Percentiles rank a stretch among this genome's conserved stretches.
These are phyloP conservation scores for Tuber melanosporum DNA, from an alignment of 495 filamentous ascomycete genomes.

Conservation along the genomic window DNA sequence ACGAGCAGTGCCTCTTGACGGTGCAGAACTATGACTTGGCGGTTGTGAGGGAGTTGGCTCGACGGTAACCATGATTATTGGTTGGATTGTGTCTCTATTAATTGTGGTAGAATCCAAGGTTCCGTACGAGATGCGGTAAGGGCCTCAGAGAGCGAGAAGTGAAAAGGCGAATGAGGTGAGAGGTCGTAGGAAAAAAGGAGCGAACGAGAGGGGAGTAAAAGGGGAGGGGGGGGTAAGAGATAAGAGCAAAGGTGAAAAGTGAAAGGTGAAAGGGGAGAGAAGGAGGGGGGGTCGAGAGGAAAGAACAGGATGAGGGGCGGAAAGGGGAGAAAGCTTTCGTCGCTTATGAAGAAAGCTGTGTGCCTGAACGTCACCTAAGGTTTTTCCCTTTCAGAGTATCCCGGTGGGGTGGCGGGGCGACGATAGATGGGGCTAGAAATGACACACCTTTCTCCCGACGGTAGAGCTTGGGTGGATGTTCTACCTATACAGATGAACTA, in stretches of 20 bases:
- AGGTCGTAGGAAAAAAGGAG: not conserved
- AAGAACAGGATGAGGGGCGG: not conserved
- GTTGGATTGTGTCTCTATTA: slow-evolving; percentile 3
- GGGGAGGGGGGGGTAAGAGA: not conserved
- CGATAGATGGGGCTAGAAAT: not conserved
- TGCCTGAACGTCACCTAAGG: not conserved
- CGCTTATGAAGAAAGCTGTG: not conserved
- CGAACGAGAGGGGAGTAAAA: not conserved
- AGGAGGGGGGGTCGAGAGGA: not conserved
- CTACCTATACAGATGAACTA: not conserved
- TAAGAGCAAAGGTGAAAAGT: not conserved
- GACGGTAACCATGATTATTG: slow-evolving; percentile 21
- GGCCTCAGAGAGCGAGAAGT: not conserved
- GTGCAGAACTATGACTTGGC: not conserved
- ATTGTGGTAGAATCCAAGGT: slow-evolving; percentile 14
- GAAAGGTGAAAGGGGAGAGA: not conserved
- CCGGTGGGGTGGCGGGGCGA: slow-evolving; percentile 3
- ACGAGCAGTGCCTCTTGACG: slow-evolving; percentile 13
- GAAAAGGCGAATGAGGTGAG: not conserved
- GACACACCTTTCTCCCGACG: not conserved
- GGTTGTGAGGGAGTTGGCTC: slow-evolving; percentile 19
- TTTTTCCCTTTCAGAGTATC: not conserved
- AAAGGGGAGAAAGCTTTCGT: not conserved
- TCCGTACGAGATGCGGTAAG: not conserved
- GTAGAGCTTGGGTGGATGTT: not conserved